Evolutionary conservation across 805 yeast genomes (phyloP).

Genomic region (Candida stauntonica): DNA sequence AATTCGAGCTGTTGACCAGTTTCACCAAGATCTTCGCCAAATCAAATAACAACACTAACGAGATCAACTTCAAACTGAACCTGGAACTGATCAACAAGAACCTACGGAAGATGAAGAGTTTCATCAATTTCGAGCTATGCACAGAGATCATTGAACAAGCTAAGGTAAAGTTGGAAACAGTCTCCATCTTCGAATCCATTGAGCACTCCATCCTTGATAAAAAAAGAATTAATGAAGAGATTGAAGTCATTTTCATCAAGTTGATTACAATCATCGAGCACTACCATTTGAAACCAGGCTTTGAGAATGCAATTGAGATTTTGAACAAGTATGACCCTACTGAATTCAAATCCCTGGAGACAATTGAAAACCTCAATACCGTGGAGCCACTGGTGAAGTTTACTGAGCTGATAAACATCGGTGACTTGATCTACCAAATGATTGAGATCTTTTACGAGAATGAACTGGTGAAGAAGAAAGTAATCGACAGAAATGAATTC

Average conservation of each 20-base stretch:
- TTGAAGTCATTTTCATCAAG: slow-evolving; percentile 64
- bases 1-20: slow-evolving; percentile 56
- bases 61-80: slow-evolving; percentile 67
- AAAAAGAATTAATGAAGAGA: slow-evolving; percentile 30
- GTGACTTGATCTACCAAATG: slow-evolving; percentile 91
- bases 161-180: slow-evolving; percentile 55
- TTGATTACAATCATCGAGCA: slow-evolving; percentile 59
- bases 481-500: slow-evolving; percentile 74
- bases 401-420: slow-evolving; percentile 86
- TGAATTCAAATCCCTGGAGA: slow-evolving; percentile 31
- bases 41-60: slow-evolving; percentile 31
- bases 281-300: slow-evolving; percentile 81
- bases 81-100: slow-evolving; percentile 73
- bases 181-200: slow-evolving; percentile 37
- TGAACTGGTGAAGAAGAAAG: slow-evolving; percentile 54
- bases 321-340: slow-evolving; percentile 69
- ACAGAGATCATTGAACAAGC: slow-evolving; percentile 68
- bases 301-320: slow-evolving; percentile 70
- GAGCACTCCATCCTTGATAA: slow-evolving; percentile 28
- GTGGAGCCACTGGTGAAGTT: slow-evolving; percentile 86
- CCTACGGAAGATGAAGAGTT: slow-evolving; percentile 67
- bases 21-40: slow-evolving; percentile 57
- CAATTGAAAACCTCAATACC: slow-evolving; percentile 28
- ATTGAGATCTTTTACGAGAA: slow-evolving; percentile 84
- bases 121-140: slow-evolving; percentile 78